Evolutionary conservation across 73 alveolate species (phyloP).

Genomic region (Blepharisma japonicum): DNA sequence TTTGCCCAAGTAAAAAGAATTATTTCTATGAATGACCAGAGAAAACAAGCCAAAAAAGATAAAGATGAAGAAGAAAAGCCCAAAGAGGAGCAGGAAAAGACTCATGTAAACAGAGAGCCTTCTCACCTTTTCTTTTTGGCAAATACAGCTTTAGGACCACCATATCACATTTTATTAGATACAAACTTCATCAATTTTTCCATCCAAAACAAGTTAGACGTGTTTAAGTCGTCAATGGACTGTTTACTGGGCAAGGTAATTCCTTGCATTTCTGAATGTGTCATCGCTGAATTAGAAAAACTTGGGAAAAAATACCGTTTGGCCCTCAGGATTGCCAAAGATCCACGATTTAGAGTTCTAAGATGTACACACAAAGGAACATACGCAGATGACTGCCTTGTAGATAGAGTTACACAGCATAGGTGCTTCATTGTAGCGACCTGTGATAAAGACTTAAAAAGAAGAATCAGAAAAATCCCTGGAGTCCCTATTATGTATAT

Average conservation of each 20-base stretch:
- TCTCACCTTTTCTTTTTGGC: slow-evolving; percentile 35
- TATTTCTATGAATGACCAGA: slow-evolving; percentile 86
- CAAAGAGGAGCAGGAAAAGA: slow-evolving; percentile 44
- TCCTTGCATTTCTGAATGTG: slow-evolving; percentile 99
- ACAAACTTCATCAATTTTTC: slow-evolving; percentile 99
- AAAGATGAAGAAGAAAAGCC: slow-evolving; percentile 36
- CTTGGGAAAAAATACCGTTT: slow-evolving; percentile 96
- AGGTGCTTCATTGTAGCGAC: slow-evolving; percentile 98
- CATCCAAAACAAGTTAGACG: slow-evolving; percentile 96
- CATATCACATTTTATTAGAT: slow-evolving; percentile 94
- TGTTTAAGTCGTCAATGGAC: slow-evolving; percentile 95
- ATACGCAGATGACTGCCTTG: slow-evolving; percentile 99
- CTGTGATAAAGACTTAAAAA: slow-evolving; percentile 95
- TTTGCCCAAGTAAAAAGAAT: slow-evolving; percentile 94
- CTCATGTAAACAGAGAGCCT: slow-evolving; percentile 26
- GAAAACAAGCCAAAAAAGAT: slow-evolving; percentile 49
- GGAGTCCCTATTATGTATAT: slow-evolving; percentile 99
- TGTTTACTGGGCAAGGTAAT: slow-evolving; percentile 95
- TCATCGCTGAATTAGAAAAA: slow-evolving; percentile 97
- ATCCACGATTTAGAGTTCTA: slow-evolving; percentile 93
- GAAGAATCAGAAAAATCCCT: slow-evolving; percentile 96
- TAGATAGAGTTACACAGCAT: slow-evolving; percentile 81
- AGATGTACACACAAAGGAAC: slow-evolving; percentile 99
- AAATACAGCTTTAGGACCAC: slow-evolving; percentile 90
- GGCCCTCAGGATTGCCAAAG: slow-evolving; percentile 74